Evolutionary conservation across 805 yeast genomes (phyloP), one percentile per base, ranked within the genome.

Genomic region (Ogataea zsoltii): DNA sequence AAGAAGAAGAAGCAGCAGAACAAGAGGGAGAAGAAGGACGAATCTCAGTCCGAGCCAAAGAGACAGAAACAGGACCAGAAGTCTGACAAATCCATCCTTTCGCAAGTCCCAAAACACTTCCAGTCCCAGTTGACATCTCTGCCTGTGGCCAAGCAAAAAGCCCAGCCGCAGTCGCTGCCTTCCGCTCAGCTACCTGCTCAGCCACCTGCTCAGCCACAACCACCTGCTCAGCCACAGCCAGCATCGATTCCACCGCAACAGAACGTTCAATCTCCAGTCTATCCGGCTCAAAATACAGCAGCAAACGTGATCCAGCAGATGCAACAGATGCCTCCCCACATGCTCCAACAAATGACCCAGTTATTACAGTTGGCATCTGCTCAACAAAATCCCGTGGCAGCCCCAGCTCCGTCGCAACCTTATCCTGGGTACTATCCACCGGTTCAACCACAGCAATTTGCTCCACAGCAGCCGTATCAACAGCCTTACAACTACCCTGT

Each of bases 1-100:
- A 88, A 85, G 66, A 77, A 76, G 47, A 78, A 79, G 65, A 80
- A 77, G 55, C 74, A 69, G 49, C 72, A 67, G 53, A 47, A n/a
- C n/a, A n/a, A 62, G 58, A 49, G 47, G 33, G 58, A 51, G 45
- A 50, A 50, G 44, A 48, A 45, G 41, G 33, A 38, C 13, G 40
- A 36, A 16, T 4, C 37, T 5, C 21, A 4, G 7, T 48, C 42
- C 25, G 46, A 33, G 34, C 19, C 48, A 28, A 35, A 50, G 45
- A 44, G 42, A 41, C 38, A 49, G 33, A 50, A 40, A 34, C 14
- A 19, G 2, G 40, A 30, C 19, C 23, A n/a, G 15, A 26, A 30
- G 25, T 6, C 25, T 9, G 25, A 21, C 25, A 21, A 21, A 9
- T 14, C 33, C 5, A 18, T 12, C 19, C 29, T 17, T 16, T 37